Evolutionary conservation across 192 early-diverging fungal genomes (phyloP).

Genomic region (Pilaira anomala): DNA sequence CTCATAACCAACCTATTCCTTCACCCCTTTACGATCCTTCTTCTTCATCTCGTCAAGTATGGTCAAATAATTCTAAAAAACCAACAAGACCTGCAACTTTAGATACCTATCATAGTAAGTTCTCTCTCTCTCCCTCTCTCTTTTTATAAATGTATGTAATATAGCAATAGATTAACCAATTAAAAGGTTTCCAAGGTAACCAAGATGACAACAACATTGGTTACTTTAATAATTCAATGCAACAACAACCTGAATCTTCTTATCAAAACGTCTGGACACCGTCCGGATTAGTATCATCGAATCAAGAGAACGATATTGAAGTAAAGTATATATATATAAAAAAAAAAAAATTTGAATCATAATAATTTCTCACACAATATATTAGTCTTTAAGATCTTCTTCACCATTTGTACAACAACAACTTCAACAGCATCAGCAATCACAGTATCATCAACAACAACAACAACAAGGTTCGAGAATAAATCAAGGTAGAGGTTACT

Average conservation of each 20-base stretch:
- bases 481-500: constrained; percentile 6
- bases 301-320: neutral
- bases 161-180: neutral
- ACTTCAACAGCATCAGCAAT: neutral
- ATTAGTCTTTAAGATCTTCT: neutral
- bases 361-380: neutral
- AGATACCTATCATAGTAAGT: neutral
- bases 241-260: neutral
- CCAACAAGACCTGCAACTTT: neutral
- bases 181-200: neutral
- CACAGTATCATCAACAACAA: neutral
- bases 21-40: constrained; percentile 20
- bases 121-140: neutral
- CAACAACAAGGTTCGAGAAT: neutral
- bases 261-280: constrained; percentile 19
- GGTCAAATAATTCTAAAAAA: constrained; percentile 12
- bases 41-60: constrained; percentile 21
- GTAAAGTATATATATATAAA: neutral
- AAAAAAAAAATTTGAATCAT: neutral
- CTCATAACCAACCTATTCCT: neutral
- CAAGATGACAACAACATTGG: neutral
- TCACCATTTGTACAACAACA: constrained; percentile 8
- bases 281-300: neutral
- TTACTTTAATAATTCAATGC: neutral
- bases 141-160: neutral